Evolutionary conservation across 257 asterid species (phyloP).

Genomic region (Solanum chaucha): DNA sequence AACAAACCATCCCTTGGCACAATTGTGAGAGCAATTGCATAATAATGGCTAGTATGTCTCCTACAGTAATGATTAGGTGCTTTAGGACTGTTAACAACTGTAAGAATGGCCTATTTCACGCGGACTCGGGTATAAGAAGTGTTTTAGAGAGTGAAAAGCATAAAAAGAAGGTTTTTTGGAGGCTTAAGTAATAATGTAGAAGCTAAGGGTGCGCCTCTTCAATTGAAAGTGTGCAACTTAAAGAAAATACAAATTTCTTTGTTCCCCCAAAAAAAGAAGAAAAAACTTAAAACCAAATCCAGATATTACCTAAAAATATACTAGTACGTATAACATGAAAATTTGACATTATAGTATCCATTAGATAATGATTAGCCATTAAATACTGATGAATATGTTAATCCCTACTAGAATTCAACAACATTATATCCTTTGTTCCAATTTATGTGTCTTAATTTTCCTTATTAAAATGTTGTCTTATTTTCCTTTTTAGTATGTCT

Average conservation of each 20-base stretch:
- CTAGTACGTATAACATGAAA: background rate
- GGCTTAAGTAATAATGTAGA: background rate
- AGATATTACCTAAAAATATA: background rate
- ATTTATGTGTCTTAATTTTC: background rate
- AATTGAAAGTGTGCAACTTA: background rate
- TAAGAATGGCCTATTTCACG: background rate
- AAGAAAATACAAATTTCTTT: background rate
- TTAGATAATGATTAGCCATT: background rate
- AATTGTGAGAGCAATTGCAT: background rate
- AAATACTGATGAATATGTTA: background rate
- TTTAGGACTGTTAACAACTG: background rate
- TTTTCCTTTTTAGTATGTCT: background rate
- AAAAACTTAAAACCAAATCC: background rate
- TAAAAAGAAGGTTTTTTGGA: background rate
- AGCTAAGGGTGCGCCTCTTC: background rate
- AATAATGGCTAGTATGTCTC: background rate
- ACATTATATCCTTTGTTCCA: background rate
- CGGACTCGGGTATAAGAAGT: background rate
- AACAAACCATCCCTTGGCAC: background rate
- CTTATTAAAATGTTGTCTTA: background rate
- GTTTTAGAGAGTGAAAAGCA: background rate
- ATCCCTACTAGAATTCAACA: background rate
- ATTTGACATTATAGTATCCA: background rate
- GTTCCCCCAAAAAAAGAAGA: background rate
- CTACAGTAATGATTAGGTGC: background rate